Evolutionary conservation across 345 rosid species (phyloP).

Genomic region (Murraya paniculata): DNA sequence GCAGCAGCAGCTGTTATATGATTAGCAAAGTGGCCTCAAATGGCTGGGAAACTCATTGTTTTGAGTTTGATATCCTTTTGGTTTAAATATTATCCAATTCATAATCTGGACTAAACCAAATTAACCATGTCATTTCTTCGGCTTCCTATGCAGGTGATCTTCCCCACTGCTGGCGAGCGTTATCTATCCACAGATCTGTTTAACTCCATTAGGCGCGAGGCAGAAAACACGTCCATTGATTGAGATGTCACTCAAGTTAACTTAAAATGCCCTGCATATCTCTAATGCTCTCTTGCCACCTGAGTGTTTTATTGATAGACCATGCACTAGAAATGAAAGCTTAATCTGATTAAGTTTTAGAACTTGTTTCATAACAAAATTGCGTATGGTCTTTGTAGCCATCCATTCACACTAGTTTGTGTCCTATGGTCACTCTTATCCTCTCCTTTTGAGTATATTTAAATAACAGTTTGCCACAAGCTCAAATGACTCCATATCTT

Average conservation of each 20-base stretch:
- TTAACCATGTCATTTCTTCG: not conserved
- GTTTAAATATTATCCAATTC: not conserved
- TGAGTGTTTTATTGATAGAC: not conserved
- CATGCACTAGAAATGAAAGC: not conserved
- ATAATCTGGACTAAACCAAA: not conserved
- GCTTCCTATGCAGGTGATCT: constrained; percentile 44
- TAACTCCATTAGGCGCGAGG: constrained; percentile 45
- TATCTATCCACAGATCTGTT: constrained; percentile 56
- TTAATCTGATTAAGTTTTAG: not conserved
- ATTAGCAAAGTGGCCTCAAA: constrained; percentile 51
- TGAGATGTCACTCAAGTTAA: not conserved
- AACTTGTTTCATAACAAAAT: too few species aligned
- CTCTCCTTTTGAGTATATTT: too few species aligned
- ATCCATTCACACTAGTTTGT: too few species aligned
- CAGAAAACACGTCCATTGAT: constrained; percentile 42
- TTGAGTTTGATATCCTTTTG: constrained; percentile 26
- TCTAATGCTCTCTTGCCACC: too few species aligned
- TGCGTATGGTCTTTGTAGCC: too few species aligned
- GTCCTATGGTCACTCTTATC: too few species aligned
- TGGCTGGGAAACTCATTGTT: constrained; percentile 48
- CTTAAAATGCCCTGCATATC: not conserved
- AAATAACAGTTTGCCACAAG: too few species aligned
- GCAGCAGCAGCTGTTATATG: constrained; percentile 49
- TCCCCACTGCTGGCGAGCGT: constrained; percentile 73
- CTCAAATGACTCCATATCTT: too few species aligned